Conservation (phyloP, 495 filamentous ascomycete genomes). For the Aspergillus mulundensis region DNA sequence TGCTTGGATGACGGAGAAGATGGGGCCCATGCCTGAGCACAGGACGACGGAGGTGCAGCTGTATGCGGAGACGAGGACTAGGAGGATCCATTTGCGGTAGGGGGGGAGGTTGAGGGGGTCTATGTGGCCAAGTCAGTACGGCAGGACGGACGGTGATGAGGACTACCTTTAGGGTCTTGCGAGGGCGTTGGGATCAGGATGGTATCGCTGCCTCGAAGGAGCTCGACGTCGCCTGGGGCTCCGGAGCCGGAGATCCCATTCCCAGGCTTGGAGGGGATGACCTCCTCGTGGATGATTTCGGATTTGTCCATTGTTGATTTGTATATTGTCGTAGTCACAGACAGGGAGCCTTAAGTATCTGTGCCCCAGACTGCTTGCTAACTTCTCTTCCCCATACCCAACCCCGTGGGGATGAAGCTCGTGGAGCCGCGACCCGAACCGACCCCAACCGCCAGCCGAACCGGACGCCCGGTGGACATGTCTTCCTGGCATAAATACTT, state of each 20-base stretch:
- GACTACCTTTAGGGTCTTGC: constrained; percentile 19
- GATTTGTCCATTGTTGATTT: not conserved
- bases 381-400: too few relatives aligned
- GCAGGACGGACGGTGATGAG: not conserved
- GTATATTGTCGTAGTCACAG: too few relatives aligned
- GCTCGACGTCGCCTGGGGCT: constrained; percentile 11
- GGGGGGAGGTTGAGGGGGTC: constrained; percentile 25
- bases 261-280: not conserved
- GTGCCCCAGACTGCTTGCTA: too few relatives aligned
- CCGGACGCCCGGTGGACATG: not conserved
- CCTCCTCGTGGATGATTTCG: not conserved
- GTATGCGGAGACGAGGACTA: constrained; percentile 14
- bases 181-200: constrained; percentile 25
- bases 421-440: constrained; percentile 11
- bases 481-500: not conserved
- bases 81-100: constrained; percentile 23
- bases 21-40: constrained; percentile 25
- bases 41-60: constrained; percentile 17
- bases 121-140: constrained; percentile 1
- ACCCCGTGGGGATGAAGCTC: not conserved
- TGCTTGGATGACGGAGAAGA: constrained; percentile 14
- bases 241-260: not conserved
- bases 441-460: constrained; percentile 1
- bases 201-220: constrained; percentile 16
- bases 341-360: too few relatives aligned